phyloP scores from a whole-genome alignment of 306 rosid genomes.

The Rubus parviflorus region DNA sequence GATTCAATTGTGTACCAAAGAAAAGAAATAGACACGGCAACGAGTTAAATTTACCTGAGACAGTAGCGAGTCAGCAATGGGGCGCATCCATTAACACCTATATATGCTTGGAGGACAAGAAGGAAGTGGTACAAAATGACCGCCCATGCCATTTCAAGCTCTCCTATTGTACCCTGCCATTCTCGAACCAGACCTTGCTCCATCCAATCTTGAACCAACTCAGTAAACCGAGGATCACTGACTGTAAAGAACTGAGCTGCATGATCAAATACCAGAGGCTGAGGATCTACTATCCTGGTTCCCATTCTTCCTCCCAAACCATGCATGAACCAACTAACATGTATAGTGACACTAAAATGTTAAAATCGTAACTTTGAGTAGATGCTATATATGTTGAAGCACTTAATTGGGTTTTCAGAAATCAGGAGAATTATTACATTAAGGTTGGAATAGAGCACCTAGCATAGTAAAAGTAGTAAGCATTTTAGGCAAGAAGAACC shows the following conservation, averaged over 20 bases:
- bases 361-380: neutral
- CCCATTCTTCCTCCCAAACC: slow-evolving; percentile 96
- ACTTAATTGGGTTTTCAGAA: neutral
- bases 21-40: neutral
- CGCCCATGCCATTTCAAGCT: slow-evolving; percentile 75
- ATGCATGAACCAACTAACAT: slow-evolving; percentile 63
- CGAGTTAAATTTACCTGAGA: slow-evolving; percentile 49
- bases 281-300: slow-evolving; percentile 67
- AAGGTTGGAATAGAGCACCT: neutral
- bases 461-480: neutral
- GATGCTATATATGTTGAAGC: neutral
- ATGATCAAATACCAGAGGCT: slow-evolving; percentile 68
- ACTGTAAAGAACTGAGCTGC: slow-evolving; percentile 95
- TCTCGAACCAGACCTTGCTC: slow-evolving; percentile 63
- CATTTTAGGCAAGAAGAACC: neutral
- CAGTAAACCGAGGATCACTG: slow-evolving; percentile 56
- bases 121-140: slow-evolving; percentile 61
- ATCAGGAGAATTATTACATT: neutral
- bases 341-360: neutral
- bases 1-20: neutral
- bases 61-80: slow-evolving; percentile 74
- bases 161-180: slow-evolving; percentile 78
- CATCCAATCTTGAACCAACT: slow-evolving; percentile 63
- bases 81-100: slow-evolving; percentile 80
- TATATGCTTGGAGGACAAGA: slow-evolving; percentile 58